phyloP scores from a whole-genome alignment of 306 rosid genomes.

The Citrullus mucosospermus region DNA sequence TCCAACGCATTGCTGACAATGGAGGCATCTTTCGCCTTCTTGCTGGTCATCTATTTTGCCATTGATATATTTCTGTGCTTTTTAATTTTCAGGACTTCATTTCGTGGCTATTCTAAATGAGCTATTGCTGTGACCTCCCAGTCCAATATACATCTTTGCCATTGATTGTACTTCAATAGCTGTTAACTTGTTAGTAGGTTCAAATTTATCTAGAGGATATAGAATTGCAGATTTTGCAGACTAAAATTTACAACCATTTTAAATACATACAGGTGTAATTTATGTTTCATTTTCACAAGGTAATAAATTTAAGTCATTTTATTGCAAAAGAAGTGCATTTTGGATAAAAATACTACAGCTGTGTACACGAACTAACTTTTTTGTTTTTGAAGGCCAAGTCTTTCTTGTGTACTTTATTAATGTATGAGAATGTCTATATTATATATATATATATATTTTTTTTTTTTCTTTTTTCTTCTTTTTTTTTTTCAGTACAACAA shows the following conservation, averaged over 20 bases:
- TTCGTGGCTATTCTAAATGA: not conserved
- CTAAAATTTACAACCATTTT: not conserved
- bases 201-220: not conserved
- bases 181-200: not conserved
- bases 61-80: not conserved
- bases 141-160: not conserved
- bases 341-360: not conserved
- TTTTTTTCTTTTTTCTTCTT: too few species aligned
- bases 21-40: not conserved
- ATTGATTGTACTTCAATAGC: not conserved
- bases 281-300: not conserved
- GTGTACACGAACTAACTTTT: not conserved
- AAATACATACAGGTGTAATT: not conserved
- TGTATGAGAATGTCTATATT: too few species aligned
- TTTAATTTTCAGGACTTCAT: conserved; percentile 1
- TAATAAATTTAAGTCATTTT: not conserved
- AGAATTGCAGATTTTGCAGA: not conserved
- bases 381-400: too few species aligned
- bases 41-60: not conserved
- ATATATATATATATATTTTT: too few species aligned
- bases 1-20: not conserved
- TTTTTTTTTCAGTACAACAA: too few species aligned
- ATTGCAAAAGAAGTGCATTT: not conserved
- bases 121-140: not conserved
- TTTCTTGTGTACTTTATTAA: not conserved